These are phyloP conservation scores for Lithospermum erythrorhizon DNA, from an alignment of 257 asterid genomes.

Conservation along the genomic window DNA sequence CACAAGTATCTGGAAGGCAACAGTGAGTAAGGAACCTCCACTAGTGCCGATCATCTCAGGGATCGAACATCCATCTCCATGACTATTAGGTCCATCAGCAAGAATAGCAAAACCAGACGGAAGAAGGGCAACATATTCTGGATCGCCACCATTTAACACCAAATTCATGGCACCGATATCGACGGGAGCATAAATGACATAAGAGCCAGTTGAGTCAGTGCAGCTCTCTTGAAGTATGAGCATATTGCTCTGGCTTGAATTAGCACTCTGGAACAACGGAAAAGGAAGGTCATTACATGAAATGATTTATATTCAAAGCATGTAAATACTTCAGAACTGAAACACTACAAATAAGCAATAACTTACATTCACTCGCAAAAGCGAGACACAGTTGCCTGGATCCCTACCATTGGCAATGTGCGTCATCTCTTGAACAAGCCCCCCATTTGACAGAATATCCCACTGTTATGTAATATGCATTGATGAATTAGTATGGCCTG, in stretches of 20 bases:
- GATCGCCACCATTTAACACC: constrained; percentile 37
- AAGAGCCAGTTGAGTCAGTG: constrained; percentile 33
- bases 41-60: constrained; percentile 31
- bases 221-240: constrained; percentile 36
- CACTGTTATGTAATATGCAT: constrained; percentile 17
- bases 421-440: constrained; percentile 17
- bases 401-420: constrained; percentile 26
- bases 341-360: neutral
- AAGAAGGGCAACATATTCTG: constrained; percentile 87
- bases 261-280: constrained; percentile 12
- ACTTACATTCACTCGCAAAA: constrained; percentile 25
- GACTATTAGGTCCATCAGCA: constrained; percentile 55
- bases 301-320: neutral
- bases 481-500: neutral
- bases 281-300: neutral
- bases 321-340: neutral
- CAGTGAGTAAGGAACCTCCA: constrained; percentile 61
- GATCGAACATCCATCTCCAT: constrained; percentile 12
- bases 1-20: constrained; percentile 63
- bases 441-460: constrained; percentile 29
- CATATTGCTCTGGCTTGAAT: constrained; percentile 15
- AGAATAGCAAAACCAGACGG: constrained; percentile 93
- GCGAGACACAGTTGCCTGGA: constrained; percentile 19
- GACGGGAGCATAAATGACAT: constrained; percentile 35
- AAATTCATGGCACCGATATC: constrained; percentile 19